Base-by-base conservation (phyloP, 2,329 filamentous ascomycete genomes). In the Hymenoscyphus albidus region DNA sequence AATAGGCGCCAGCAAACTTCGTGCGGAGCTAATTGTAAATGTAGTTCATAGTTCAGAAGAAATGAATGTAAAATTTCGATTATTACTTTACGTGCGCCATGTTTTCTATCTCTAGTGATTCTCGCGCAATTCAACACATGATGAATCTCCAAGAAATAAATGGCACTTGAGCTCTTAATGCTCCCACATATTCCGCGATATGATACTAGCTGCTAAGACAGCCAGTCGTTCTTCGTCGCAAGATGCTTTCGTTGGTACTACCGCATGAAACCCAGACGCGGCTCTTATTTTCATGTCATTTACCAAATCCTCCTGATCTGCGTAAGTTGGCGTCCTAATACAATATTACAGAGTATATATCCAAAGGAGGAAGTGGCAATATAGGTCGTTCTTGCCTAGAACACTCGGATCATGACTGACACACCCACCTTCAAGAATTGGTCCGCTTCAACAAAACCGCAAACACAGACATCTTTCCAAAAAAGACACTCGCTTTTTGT, bases 21-120 rank as follows among this genome's bases (percentile, higher is more conserved):
- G 32, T 35, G 31, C 55, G 32, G 35, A 57, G 55, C 32, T 57
- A 57, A 57, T 57, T 57, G 55, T 57, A 57, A 57, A 57, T 57
- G 32, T 16, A 22, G 31, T 31, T 32, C 32, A 35, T 57, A 32
- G 32, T 57, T 38, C 13, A 57, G 55, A 32, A 54, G 48, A 38
- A 57, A 57, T 57, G 55, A 57, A 57, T 57, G 55, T 57, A 57
- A 54, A 54, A 12, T 54, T 22, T 22, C 48, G 48, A 54, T 27
- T 18, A 51, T 51, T 51, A 7, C 7, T 22, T 54, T 54, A 16
- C 9, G 48, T 18, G 18, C 12, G 10, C 13, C 5, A 18, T 35
- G 35, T 1, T 35, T 35, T 35, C 35, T 35, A 7, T 7, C 35
- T 35, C 35, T 35, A 35, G 35, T 10, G 35, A 7, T 35, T 35